These are phyloP conservation scores for Wickerhamiella azyma DNA, from an alignment of 805 yeast species.

Conservation along the genomic window DNA sequence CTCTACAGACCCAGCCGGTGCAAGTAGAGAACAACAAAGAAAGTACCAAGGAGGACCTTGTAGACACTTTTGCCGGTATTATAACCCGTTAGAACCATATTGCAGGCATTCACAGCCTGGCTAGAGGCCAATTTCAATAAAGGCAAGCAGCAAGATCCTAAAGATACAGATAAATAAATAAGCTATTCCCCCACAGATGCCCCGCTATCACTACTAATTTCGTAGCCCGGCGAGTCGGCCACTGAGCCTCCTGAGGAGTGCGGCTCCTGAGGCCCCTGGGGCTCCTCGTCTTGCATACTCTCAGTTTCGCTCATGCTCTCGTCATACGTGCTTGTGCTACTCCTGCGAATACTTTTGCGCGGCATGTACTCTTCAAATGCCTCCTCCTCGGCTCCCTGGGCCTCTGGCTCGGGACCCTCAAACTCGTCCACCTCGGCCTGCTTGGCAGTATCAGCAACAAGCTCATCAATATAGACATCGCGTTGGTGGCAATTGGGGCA, in stretches of 20 bases:
- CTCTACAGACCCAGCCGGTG: too few species aligned
- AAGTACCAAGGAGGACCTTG: too few species aligned
- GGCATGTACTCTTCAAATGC: background rate
- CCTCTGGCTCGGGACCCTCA: background rate
- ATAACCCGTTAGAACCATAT: too few species aligned
- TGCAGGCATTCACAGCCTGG: too few species aligned
- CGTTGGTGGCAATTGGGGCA: constrained; percentile 76
- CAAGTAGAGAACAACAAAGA: too few species aligned
- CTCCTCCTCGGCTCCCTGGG: constrained; percentile 4
- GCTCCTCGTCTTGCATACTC: background rate
- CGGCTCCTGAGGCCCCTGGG: background rate
- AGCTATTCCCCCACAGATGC: background rate
- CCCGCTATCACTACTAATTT: background rate
- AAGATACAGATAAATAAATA: too few species aligned
- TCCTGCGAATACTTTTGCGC: background rate
- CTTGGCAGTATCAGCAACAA: constrained; percentile 48
- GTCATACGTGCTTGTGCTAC: constrained; percentile 4
- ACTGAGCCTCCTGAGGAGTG: background rate
- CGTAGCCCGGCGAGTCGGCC: background rate
- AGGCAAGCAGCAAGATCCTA: too few species aligned
- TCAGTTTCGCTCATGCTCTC: constrained; percentile 1
- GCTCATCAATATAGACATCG: constrained; percentile 63
- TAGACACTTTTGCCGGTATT: too few species aligned
- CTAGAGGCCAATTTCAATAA: too few species aligned
- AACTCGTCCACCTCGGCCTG: constrained; percentile 34